Evolutionary conservation across 345 rosid species (phyloP).

Genomic region (Pelargonium nanum): DNA sequence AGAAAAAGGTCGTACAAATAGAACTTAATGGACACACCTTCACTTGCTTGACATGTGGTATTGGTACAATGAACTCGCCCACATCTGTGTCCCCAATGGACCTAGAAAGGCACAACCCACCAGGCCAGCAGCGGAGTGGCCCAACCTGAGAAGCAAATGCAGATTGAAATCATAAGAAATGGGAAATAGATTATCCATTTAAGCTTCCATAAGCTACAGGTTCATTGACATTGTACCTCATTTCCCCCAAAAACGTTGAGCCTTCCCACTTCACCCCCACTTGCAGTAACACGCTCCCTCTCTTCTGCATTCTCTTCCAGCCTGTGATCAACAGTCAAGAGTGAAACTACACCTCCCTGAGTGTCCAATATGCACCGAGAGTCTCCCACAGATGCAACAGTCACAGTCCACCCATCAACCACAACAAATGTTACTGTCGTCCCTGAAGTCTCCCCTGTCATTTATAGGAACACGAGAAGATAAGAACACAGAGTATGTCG

Average conservation of each 20-base stretch:
- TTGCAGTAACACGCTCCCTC: slow-evolving; percentile 98
- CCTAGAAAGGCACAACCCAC: slow-evolving; percentile 96
- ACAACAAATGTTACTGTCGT: slow-evolving; percentile 96
- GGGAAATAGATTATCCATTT: not conserved
- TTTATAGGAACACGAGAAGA: slow-evolving; percentile 13
- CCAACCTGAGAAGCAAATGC: slow-evolving; percentile 51
- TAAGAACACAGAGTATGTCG: slow-evolving; percentile 11
- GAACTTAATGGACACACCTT: slow-evolving; percentile 40
- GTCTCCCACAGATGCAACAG: slow-evolving; percentile 99
- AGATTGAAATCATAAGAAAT: slow-evolving; percentile 9
- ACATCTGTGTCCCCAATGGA: slow-evolving; percentile 99
- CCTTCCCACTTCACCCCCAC: slow-evolving; percentile 99
- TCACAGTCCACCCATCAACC: slow-evolving; percentile 96
- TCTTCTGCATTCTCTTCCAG: slow-evolving; percentile 96
- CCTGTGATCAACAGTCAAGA: slow-evolving; percentile 95
- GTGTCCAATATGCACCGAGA: slow-evolving; percentile 98
- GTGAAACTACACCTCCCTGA: slow-evolving; percentile 89
- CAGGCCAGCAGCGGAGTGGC: slow-evolving; percentile 99
- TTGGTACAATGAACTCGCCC: slow-evolving; percentile 93
- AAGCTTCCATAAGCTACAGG: not conserved
- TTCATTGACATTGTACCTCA: slow-evolving; percentile 43
- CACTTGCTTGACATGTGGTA: slow-evolving; percentile 99
- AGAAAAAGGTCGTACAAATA: slow-evolving; percentile 3
- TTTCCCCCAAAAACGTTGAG: slow-evolving; percentile 92
- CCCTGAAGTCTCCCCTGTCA: slow-evolving; percentile 95